phyloP scores from a whole-genome alignment of 305 asterid species.

The Fraxinus sp. region DNA sequence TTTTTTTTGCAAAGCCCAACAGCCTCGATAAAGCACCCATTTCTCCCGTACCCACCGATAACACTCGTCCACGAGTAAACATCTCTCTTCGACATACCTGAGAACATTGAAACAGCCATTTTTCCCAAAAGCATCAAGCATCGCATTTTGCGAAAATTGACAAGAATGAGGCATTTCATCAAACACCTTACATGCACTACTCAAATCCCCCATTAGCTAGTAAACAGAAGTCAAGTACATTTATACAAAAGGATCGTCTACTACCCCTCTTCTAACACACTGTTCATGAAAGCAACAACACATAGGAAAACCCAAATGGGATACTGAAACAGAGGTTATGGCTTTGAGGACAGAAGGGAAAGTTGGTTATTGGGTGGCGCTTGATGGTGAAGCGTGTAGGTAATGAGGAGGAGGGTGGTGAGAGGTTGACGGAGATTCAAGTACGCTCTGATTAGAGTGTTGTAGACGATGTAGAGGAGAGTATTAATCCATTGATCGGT shows the following conservation, averaged over 20 bases:
- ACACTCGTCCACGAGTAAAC: constrained; percentile 77
- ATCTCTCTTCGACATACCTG: constrained; percentile 50
- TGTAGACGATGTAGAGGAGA: constrained; percentile 46
- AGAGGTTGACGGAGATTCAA: constrained; percentile 43
- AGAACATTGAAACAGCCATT: constrained; percentile 55
- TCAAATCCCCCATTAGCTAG: constrained; percentile 41
- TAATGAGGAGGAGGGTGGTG: constrained; percentile 48
- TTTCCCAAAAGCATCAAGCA: constrained; percentile 69
- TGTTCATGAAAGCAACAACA: constrained; percentile 55
- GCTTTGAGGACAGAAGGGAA: constrained; percentile 75
- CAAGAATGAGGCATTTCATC: constrained; percentile 58
- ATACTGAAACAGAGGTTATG: constrained; percentile 32
- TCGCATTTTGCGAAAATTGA: constrained; percentile 51
- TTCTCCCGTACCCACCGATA: constrained; percentile 52
- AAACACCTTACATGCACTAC: constrained; percentile 55
- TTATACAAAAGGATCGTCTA: constrained; percentile 61
- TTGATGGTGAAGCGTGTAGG: constrained; percentile 58
- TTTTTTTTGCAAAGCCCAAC: constrained; percentile 34
- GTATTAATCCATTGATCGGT: constrained; percentile 71
- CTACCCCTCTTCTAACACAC: constrained; percentile 59
- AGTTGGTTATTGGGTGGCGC: constrained; percentile 79
- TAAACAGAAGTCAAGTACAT: constrained; percentile 57
- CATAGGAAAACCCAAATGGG: constrained; percentile 21
- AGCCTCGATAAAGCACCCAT: constrained; percentile 47
- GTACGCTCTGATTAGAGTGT: constrained; percentile 67